These are phyloP conservation scores for Cnidoscolus chayamansa DNA, from an alignment of 441 rosid genomes.

Conservation along the genomic window DNA sequence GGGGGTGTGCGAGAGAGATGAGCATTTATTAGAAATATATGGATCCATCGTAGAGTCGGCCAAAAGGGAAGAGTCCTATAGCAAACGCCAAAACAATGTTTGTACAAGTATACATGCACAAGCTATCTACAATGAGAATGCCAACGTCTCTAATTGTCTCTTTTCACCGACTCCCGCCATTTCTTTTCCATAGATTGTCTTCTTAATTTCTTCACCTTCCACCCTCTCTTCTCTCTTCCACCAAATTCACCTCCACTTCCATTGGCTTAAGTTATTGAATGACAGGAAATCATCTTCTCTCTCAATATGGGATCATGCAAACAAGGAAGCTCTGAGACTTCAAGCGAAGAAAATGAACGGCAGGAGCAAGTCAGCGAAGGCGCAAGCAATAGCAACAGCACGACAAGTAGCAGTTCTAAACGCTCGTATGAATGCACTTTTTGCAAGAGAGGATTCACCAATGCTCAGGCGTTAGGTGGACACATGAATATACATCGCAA, in stretches of 20 bases:
- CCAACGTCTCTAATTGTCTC: constrained; percentile 39
- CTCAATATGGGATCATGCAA: constrained; percentile 30
- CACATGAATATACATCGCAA: constrained; percentile 75
- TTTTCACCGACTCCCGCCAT: background rate
- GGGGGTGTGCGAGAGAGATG: no score
- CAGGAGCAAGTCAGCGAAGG: constrained; percentile 28
- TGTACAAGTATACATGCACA: constrained; percentile 17
- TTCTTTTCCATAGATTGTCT: background rate
- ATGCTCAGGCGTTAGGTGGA: constrained; percentile 82
- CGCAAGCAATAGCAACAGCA: background rate
- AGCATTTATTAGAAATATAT: background rate
- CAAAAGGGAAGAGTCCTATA: constrained; percentile 19
- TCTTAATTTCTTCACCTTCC: background rate
- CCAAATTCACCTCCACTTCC: background rate
- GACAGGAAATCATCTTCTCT: background rate
- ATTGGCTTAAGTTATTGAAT: background rate
- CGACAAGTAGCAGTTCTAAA: constrained; percentile 6
- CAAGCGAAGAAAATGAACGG: constrained; percentile 31
- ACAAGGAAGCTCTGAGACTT: constrained; percentile 29
- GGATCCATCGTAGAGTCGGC: constrained; percentile 33
- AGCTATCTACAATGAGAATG: constrained; percentile 17
- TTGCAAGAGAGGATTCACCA: constrained; percentile 81
- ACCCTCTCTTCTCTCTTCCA: background rate
- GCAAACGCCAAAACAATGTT: constrained; percentile 31
- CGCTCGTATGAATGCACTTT: constrained; percentile 61